A percentile compares a stretch with the other conserved stretches of the same genome.
Evolutionary conservation across 2,329 filamentous ascomycete genomes (phyloP).

Genomic region (Cytospora schulzeri): DNA sequence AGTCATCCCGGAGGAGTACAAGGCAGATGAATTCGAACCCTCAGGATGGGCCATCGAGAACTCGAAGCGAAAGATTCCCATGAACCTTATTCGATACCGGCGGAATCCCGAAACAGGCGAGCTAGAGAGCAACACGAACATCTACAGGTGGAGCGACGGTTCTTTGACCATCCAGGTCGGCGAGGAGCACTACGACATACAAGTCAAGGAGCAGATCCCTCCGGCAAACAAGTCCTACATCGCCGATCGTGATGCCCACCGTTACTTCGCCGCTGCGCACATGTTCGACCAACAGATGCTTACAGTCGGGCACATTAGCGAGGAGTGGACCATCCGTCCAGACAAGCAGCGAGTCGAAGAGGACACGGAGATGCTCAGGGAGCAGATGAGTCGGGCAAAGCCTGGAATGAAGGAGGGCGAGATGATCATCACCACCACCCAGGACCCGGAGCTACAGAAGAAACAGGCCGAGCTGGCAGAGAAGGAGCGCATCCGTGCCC

Average conservation of each 20-base stretch:
- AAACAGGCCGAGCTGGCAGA: slow-evolving; percentile 73
- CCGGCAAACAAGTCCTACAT: slow-evolving; percentile 61
- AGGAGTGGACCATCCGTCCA: slow-evolving; percentile 69
- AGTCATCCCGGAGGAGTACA: slow-evolving; percentile 68
- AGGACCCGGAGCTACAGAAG: slow-evolving; percentile 76
- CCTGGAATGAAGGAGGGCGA: slow-evolving; percentile 47
- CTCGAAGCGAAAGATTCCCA: slow-evolving; percentile 56
- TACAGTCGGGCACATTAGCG: slow-evolving; percentile 74
- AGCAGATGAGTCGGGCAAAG: slow-evolving; percentile 65
- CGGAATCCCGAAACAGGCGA: slow-evolving; percentile 66
- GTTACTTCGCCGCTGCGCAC: slow-evolving; percentile 74
- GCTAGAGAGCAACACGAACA: slow-evolving; percentile 73
- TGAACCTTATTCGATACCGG: slow-evolving; percentile 70
- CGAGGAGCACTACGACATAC: slow-evolving; percentile 74
- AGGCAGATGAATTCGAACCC: slow-evolving; percentile 66
- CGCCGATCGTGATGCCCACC: slow-evolving; percentile 71
- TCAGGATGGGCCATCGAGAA: slow-evolving; percentile 57
- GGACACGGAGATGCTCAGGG: slow-evolving; percentile 66
- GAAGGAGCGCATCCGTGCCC: slow-evolving; percentile 70
- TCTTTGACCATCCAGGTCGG: slow-evolving; percentile 76
- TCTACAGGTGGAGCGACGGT: slow-evolving; percentile 79
- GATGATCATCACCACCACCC: slow-evolving; percentile 69
- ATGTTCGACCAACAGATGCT: slow-evolving; percentile 68
- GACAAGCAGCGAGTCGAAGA: slow-evolving; percentile 48
- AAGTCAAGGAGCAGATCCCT: slow-evolving; percentile 70